Evolutionary conservation across 2,329 filamentous ascomycete genomes (phyloP), one percentile per base, ranked within the genome.

Genomic region (Cucurbitaria berberidis): DNA sequence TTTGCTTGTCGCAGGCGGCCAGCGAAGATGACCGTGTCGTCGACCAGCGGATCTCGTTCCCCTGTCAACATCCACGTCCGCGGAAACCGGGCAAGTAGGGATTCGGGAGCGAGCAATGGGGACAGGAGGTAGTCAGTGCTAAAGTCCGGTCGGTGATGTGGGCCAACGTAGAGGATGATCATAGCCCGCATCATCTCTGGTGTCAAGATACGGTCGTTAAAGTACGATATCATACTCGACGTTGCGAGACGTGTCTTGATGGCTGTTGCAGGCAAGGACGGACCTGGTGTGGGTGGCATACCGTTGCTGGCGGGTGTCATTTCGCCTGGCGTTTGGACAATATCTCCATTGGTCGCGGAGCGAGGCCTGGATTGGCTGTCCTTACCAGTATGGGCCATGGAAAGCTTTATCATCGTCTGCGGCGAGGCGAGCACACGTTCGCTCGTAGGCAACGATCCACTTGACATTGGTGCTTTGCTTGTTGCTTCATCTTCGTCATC

Each of bases 171-270:
- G 3, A 99, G 82, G 61, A 99, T 96, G 61, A 99, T 96, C 93
- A 99, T 98, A 59, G 93, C 91, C 27, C 95, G 89, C 89, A 98
- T 97, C 91, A 98, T 96, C 75, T 99, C 95, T 0, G 95, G 93
- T 0, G 91, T 93, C 13, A 99, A 82, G 24, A 99, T 90, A 24
- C 95, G 89, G 74, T 99, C 95, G 73, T 96, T 95, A 75, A 97
- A 96, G 76, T 98, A 98, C 0, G 93, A 97, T 30, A 99, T 96
- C 86, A 96, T 96, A n/a, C 89, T 93, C 0, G 91, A 93, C 72
- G 93, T 96, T 15, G 93, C 93, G 9, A 99, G 84, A n/a, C 93
- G 86, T 1, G 95, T 98, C 63, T 85, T 87, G 56, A 96, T 80
- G 6, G 80, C 77, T 40, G 81, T 81, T 3, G 76, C 63, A 15